These are phyloP conservation scores for Aphanomyces stellatus DNA, from an alignment of 352 stramenopile species.

Conservation along the genomic window DNA sequence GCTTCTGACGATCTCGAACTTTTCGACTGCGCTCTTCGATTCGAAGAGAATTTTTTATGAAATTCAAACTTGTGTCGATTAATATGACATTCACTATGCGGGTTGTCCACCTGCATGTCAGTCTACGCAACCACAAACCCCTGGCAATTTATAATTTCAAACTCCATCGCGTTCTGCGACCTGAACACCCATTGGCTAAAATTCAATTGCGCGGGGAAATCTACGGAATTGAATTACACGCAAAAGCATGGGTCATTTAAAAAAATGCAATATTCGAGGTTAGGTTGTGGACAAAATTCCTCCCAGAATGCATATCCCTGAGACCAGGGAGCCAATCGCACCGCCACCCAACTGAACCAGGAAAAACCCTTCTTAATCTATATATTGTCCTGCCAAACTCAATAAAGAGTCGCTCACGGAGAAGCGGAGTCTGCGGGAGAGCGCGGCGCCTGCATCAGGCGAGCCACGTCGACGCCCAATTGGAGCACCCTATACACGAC, in stretches of 20 bases:
- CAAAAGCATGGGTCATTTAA: too few species aligned
- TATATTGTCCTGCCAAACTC: background rate
- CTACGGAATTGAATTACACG: background rate
- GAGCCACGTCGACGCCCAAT: background rate
- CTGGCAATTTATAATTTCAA: background rate
- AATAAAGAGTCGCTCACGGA: too few species aligned
- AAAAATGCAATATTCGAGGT: background rate
- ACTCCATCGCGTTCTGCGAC: too few species aligned
- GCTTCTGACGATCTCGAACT: background rate
- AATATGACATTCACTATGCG: background rate
- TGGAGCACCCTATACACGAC: too few species aligned
- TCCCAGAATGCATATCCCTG: background rate
- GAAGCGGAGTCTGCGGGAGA: too few species aligned
- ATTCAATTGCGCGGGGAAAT: background rate
- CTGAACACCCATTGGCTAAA: background rate
- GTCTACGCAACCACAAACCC: too few species aligned
- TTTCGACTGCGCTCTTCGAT: slow-evolving; percentile 1
- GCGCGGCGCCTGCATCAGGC: background rate
- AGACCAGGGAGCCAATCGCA: slow-evolving; percentile 2
- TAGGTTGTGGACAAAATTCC: background rate
- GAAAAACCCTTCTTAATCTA: background rate
- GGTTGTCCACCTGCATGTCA: too few species aligned
- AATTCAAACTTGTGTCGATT: background rate
- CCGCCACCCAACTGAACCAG: background rate
- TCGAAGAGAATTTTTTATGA: slow-evolving; percentile 9